A percentile compares a stretch with the other conserved stretches of the same genome.
Conservation (phyloP, 371 early-diverging fungal species). For the Apophysomyces trapeziformis region DNA sequence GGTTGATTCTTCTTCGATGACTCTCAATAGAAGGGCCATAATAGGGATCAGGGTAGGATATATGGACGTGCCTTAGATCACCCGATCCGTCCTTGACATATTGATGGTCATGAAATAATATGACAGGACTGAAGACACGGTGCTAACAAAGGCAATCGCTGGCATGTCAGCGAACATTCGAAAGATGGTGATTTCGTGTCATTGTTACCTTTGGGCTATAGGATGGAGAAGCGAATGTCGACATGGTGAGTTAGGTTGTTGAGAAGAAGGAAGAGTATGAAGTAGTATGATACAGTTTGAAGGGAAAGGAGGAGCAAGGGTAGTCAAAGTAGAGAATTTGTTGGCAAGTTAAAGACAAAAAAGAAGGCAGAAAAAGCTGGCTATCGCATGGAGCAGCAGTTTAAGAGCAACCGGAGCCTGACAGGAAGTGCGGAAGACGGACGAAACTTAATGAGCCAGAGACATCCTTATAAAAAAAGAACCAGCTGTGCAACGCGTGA, state of each 20-base stretch:
- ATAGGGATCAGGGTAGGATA: slow-evolving; percentile 34
- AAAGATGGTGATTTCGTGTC: neutral
- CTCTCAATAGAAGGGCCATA: slow-evolving; percentile 30
- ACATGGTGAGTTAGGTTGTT: neutral
- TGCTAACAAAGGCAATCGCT: slow-evolving; percentile 2
- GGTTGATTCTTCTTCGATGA: slow-evolving; percentile 35
- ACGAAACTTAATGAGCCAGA: slow-evolving; percentile 9
- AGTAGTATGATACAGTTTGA: neutral
- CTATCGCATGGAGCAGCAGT: slow-evolving; percentile 10
- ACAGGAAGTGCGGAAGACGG: slow-evolving; percentile 11
- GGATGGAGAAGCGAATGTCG: neutral
- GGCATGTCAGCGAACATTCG: neutral
- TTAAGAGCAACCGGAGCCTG: slow-evolving; percentile 10
- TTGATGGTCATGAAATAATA: slow-evolving; percentile 45
- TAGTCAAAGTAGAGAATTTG: neutral
- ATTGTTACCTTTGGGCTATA: neutral
- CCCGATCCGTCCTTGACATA: slow-evolving; percentile 39
- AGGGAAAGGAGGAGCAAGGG: neutral
- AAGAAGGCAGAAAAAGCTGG: neutral
- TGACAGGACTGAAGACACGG: slow-evolving; percentile 44
- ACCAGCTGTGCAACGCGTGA: slow-evolving; percentile 28
- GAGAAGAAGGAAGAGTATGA: neutral
- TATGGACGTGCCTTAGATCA: slow-evolving; percentile 38
- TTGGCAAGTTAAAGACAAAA: neutral
- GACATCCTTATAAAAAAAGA: slow-evolving; percentile 10